Evolutionary conservation across 805 yeast genomes (phyloP).

Genomic region (Yarrowia sp.): DNA sequence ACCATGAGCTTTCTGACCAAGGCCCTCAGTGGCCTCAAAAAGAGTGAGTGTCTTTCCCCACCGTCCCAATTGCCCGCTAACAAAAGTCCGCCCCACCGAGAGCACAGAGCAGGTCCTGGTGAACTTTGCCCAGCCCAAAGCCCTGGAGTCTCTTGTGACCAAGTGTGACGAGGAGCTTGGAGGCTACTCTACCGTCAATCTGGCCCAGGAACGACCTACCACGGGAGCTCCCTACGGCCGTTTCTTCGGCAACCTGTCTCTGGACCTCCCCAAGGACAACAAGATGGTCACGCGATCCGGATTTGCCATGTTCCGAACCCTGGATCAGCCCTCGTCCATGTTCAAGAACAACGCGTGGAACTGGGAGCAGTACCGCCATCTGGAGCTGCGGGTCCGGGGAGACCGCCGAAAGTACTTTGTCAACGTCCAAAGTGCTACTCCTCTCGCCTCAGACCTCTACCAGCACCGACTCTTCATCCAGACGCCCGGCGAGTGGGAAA

Average conservation of each 20-base stretch:
- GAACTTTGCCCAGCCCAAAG: slow-evolving; percentile 52
- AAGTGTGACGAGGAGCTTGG: slow-evolving; percentile 75
- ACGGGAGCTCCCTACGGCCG: slow-evolving; percentile 45
- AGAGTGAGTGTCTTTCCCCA: not conserved
- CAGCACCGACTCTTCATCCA: slow-evolving; percentile 76
- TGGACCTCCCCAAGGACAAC: slow-evolving; percentile 63
- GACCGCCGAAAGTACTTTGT: slow-evolving; percentile 72
- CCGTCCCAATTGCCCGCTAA: not conserved
- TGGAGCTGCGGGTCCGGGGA: slow-evolving; percentile 69
- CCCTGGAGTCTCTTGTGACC: slow-evolving; percentile 51
- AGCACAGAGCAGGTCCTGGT: slow-evolving; percentile 47
- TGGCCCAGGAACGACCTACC: slow-evolving; percentile 35
- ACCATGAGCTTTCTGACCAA: slow-evolving; percentile 7
- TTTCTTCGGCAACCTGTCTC: slow-evolving; percentile 66
- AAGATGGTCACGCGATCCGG: slow-evolving; percentile 66
- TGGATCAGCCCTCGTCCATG: slow-evolving; percentile 52
- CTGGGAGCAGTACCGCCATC: slow-evolving; percentile 59
- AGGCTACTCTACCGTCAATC: slow-evolving; percentile 67
- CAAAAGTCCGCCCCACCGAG: slow-evolving; percentile 1
- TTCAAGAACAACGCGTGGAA: slow-evolving; percentile 60
- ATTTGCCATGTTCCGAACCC: slow-evolving; percentile 81
- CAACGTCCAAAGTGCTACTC: slow-evolving; percentile 77
- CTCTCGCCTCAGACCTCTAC: slow-evolving; percentile 72
- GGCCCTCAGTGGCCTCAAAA: slow-evolving; percentile 10
- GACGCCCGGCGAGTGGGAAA: slow-evolving; percentile 78